Evolutionary conservation across 192 early-diverging fungal genomes (phyloP).

Genomic region (Ramicandelaber brevisporus): DNA sequence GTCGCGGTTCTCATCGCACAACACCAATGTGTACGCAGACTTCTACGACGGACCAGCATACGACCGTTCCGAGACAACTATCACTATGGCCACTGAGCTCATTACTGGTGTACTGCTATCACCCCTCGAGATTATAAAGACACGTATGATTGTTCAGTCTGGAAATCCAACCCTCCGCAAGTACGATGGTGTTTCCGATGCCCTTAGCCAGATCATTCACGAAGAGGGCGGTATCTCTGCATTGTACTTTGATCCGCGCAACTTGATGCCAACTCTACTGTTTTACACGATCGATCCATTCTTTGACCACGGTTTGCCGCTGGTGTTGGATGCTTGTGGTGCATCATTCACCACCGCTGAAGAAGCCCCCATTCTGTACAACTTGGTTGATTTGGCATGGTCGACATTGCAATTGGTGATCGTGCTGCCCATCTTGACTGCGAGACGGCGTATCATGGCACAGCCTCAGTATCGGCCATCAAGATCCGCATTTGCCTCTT

Average conservation of each 20-base stretch:
- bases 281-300: constrained; percentile 52
- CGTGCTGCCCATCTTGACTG: constrained; percentile 63
- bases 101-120: constrained; percentile 57
- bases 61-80: no score
- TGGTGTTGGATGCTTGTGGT: constrained; percentile 39
- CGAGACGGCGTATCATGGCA: constrained; percentile 56
- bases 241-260: constrained; percentile 36
- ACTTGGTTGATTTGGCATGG: constrained; percentile 30
- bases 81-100: constrained; percentile 43
- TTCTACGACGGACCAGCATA: no score
- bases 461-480: constrained; percentile 48
- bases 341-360: no score
- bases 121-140: constrained; percentile 74
- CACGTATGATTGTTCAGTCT: constrained; percentile 68
- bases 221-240: constrained; percentile 50
- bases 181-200: constrained; percentile 60
- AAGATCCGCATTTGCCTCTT: no score
- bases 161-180: constrained; percentile 43
- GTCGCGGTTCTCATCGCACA: no score
- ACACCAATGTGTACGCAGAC: no score
- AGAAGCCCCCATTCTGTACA: constrained; percentile 31
- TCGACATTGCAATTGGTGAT: constrained; percentile 46
- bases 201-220: constrained; percentile 37
- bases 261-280: constrained; percentile 52
- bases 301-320: constrained; percentile 30